These are phyloP conservation scores for Talaromyces rugulosus DNA, from an alignment of 2,329 filamentous ascomycete genomes.

Conservation along the genomic window DNA sequence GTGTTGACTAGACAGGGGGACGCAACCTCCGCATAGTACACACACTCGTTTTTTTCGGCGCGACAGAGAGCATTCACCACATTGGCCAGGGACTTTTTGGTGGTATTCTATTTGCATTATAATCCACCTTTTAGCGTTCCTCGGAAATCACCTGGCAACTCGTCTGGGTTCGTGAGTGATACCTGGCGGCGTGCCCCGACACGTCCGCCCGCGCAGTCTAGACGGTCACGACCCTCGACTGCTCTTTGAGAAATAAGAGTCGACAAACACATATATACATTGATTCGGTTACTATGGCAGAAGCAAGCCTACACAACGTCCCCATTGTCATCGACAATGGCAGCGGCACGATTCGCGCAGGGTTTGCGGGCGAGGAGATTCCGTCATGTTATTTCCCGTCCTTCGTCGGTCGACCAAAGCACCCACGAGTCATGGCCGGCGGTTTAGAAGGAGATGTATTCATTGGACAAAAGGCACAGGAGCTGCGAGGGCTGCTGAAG, in stretches of 20 bases:
- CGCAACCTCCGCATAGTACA: constrained; percentile 10
- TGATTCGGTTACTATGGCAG: constrained; percentile 50
- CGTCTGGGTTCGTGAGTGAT: background rate
- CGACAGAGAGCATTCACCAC: background rate
- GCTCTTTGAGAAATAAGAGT: constrained; percentile 4
- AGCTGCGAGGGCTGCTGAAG: constrained; percentile 88
- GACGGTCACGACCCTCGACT: constrained; percentile 1
- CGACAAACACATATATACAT: constrained; percentile 6
- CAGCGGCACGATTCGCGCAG: constrained; percentile 93
- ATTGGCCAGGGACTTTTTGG: background rate
- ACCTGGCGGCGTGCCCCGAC: constrained; percentile 5
- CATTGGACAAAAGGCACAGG: constrained; percentile 87
- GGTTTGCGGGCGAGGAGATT: constrained; percentile 91
- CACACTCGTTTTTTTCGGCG: background rate
- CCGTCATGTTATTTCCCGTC: constrained; percentile 98
- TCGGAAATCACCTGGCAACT: background rate
- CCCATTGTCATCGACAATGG: constrained; percentile 99
- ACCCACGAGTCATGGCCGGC: constrained; percentile 89
- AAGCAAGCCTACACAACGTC: constrained; percentile 80
- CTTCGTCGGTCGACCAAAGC: constrained; percentile 93
- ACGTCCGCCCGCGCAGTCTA: constrained; percentile 9
- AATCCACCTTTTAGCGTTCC: background rate
- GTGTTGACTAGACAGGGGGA: constrained; percentile 17
- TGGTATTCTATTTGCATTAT: background rate
- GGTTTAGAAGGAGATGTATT: constrained; percentile 95